phyloP scores from a whole-genome alignment of 345 rosid species.

The Sisymbrium irio region DNA sequence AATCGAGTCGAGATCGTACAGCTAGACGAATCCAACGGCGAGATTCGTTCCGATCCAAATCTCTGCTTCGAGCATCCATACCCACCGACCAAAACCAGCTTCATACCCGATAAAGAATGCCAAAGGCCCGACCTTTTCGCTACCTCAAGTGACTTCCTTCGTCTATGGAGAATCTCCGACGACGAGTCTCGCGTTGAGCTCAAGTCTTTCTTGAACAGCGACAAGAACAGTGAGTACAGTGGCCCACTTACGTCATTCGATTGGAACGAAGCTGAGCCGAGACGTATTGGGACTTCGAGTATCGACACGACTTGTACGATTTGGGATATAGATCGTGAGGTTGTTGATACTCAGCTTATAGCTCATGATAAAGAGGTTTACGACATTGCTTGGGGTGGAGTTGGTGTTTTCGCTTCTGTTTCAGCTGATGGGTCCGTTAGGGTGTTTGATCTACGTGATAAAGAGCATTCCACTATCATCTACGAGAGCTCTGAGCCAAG shows the following conservation, averaged over 20 bases:
- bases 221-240: conserved; percentile 82
- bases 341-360: conserved; percentile 85
- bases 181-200: conserved; percentile 67
- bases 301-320: conserved; percentile 94
- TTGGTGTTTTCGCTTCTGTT: conserved; percentile 86
- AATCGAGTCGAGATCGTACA: conserved; percentile 89
- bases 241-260: conserved; percentile 94
- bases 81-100: conserved; percentile 81
- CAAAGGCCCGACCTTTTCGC: conserved; percentile 83
- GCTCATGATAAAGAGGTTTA: conserved; percentile 96
- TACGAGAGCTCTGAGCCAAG: conserved; percentile 89
- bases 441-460: conserved; percentile 83
- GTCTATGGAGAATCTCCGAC: conserved; percentile 70
- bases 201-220: conserved; percentile 60
- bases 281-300: conserved; percentile 85
- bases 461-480: conserved; percentile 87
- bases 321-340: conserved; percentile 85
- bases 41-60: conserved; percentile 68
- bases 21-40: conserved; percentile 89
- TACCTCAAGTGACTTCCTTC: conserved; percentile 85
- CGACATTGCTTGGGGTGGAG: conserved; percentile 96
- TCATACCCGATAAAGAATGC: conserved; percentile 87
- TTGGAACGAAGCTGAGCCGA: conserved; percentile 96
- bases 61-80: conserved; percentile 87
- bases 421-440: conserved; percentile 84